Evolutionary conservation across 2,329 filamentous ascomycete species (phyloP).

Genomic region (Xylaria sp.): DNA sequence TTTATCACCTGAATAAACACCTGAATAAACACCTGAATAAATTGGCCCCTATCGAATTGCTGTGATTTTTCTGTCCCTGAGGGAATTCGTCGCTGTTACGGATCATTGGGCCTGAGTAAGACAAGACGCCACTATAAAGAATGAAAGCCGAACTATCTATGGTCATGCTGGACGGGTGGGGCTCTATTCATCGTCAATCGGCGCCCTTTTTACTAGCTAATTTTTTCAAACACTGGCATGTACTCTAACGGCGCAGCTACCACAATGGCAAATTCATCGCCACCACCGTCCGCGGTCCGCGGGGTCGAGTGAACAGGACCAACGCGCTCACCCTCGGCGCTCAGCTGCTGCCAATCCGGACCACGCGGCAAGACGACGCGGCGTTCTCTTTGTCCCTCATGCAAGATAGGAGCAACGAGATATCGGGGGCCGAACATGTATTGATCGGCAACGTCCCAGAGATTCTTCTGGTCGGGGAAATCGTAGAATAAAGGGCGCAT

Average conservation of each 20-base stretch:
- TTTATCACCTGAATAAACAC: conserved; percentile 10
- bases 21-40: conserved; percentile 15
- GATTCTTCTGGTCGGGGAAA: conserved; percentile 64
- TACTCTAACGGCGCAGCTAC: conserved; percentile 37
- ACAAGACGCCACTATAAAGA: background rate
- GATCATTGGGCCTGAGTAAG: background rate
- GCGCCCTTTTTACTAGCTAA: background rate
- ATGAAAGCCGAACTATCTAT: background rate
- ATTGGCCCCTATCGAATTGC: background rate
- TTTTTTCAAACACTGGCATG: conserved; percentile 38
- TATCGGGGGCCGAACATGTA: conserved; percentile 73
- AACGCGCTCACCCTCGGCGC: conserved; percentile 27
- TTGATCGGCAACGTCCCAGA: conserved; percentile 69
- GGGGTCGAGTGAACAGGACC: conserved; percentile 26
- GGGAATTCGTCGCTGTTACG: background rate
- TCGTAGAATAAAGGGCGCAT: conserved; percentile 73
- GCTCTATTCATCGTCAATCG: background rate
- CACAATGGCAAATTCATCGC: conserved; percentile 14
- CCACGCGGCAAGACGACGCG: conserved; percentile 34
- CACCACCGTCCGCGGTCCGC: background rate
- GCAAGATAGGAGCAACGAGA: conserved; percentile 66
- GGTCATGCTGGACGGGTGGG: background rate
- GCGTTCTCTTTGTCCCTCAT: conserved; percentile 53
- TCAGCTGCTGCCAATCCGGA: conserved; percentile 32
- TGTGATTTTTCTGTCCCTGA: too few species aligned